A percentile compares a stretch with the other conserved stretches of the same genome.
phyloP scores from a whole-genome alignment of 805 yeast species.

The Myxozyma kluyveri region DNA sequence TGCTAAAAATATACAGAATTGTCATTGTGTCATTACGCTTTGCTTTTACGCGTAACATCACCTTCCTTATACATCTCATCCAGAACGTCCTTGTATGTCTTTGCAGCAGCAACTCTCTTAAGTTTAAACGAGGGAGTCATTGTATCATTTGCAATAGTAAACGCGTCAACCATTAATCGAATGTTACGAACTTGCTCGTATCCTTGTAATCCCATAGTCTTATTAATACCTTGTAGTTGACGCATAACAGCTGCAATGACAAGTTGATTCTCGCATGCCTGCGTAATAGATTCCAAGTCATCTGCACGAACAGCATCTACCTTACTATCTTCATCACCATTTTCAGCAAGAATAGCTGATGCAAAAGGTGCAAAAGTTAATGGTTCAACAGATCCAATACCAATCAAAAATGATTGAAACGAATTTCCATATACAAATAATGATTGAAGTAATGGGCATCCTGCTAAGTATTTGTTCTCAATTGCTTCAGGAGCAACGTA shows the following conservation, averaged over 20 bases:
- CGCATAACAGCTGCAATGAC: slow-evolving; percentile 42
- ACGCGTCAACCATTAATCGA: slow-evolving; percentile 54
- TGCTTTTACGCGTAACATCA: slow-evolving; percentile 8
- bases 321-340: background rate
- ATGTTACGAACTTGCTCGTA: slow-evolving; percentile 63
- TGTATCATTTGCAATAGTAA: slow-evolving; percentile 58
- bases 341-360: slow-evolving; percentile 33
- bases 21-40: too few relatives aligned
- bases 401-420: slow-evolving; percentile 55
- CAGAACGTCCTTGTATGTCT: slow-evolving; percentile 43
- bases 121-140: slow-evolving; percentile 67
- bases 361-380: slow-evolving; percentile 42
- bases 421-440: slow-evolving; percentile 65
- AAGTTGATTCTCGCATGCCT: slow-evolving; percentile 38
- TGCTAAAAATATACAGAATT: too few relatives aligned
- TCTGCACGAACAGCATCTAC: slow-evolving; percentile 26
- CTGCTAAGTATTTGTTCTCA: slow-evolving; percentile 60
- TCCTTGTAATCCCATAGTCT: slow-evolving; percentile 49
- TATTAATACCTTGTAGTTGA: slow-evolving; percentile 42
- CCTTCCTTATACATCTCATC: slow-evolving; percentile 51
- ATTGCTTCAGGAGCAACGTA: slow-evolving; percentile 78
- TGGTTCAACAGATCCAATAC: slow-evolving; percentile 59
- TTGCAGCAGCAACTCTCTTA: slow-evolving; percentile 50
- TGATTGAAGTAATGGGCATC: slow-evolving; percentile 53
- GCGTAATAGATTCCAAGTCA: slow-evolving; percentile 36